Evolutionary conservation across 2,329 filamentous ascomycete genomes (phyloP), one percentile per base, ranked within the genome.

Genomic region (Daldinia sp.): DNA sequence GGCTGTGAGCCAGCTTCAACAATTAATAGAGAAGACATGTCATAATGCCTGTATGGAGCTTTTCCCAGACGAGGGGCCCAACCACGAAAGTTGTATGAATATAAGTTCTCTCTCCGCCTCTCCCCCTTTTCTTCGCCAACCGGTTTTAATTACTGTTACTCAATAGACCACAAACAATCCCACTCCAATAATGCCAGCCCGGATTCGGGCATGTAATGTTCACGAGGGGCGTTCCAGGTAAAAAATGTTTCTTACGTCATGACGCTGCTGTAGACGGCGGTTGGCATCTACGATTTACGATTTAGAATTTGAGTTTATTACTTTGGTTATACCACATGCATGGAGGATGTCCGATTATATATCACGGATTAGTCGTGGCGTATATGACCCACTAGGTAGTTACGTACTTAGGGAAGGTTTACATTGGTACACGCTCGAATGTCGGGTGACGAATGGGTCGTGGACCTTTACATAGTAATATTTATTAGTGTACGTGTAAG

Each of bases 41-140:
- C 71, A 73, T 42, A 64, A 70, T 44, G 61, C 68, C 13, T 73
- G 71, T 42, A 33, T 73, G 20, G 41, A 66, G 33, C 23, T 60
- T 42, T 73, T 69, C 46, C 67, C 69, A 2, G 28, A 69, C 0
- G 65, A 62, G 33, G 70, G 71, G 6, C 44, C 41, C 18, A 23
- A 42, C 20, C 71, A 71, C 26, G 70, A 72, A 20, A 46, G 48
- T 20, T 73, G 70, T 61, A 72, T 73, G 68, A 56, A 48, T 5
- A 71, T 73, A 56, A 70, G 71, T 67, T 30, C 10, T 39, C n/a
- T 18, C 35, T 10, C 15, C 3, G 9, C 30, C n/a, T 18, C 33
- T 12, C 15, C 3, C 18, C 44, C 10, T 28, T 41, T 26, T 7
- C 18, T 4, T 37, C 6, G 33, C 18, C 13, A 39, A 10, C 18